Conservation (phyloP, 1,284 basidiomycete genomes). For the Pterulicium gracile region DNA sequence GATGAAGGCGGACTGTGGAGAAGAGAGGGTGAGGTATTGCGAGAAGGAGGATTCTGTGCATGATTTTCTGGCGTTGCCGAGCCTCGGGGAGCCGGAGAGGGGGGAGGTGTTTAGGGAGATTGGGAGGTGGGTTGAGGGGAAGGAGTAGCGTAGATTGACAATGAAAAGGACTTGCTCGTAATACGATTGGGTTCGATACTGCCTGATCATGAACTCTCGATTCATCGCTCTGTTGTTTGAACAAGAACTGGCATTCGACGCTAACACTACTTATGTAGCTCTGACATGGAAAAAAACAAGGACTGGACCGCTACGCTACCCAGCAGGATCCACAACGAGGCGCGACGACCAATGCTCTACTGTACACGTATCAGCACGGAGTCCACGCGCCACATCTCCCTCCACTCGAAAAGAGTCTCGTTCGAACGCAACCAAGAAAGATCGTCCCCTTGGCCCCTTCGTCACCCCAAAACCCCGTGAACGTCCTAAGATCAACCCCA, state of each 20-base stretch:
- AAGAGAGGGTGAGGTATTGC: conserved; percentile 31
- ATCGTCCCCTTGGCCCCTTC: no score
- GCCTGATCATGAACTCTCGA: not conserved
- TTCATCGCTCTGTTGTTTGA: not conserved
- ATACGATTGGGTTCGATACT: not conserved
- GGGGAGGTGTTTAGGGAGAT: conserved; percentile 32
- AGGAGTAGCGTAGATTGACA: not conserved
- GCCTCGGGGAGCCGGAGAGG: conserved; percentile 46
- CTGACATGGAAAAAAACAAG: not conserved
- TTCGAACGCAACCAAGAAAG: no score
- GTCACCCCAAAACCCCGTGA: no score
- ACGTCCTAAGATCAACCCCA: no score
- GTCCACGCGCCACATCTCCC: no score
- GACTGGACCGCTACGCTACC: no score
- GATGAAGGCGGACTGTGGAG: conserved; percentile 17
- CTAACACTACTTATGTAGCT: not conserved
- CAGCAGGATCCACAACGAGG: no score
- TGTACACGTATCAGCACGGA: no score
- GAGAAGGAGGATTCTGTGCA: conserved; percentile 43
- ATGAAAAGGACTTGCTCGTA: not conserved
- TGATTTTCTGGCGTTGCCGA: conserved; percentile 36
- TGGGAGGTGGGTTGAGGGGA: conserved; percentile 26
- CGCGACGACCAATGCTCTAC: no score
- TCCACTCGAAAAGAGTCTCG: no score
- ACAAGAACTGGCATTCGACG: not conserved